Base-by-base conservation (phyloP, 176 grass and related monocot species). In the Olyra latifolia region DNA sequence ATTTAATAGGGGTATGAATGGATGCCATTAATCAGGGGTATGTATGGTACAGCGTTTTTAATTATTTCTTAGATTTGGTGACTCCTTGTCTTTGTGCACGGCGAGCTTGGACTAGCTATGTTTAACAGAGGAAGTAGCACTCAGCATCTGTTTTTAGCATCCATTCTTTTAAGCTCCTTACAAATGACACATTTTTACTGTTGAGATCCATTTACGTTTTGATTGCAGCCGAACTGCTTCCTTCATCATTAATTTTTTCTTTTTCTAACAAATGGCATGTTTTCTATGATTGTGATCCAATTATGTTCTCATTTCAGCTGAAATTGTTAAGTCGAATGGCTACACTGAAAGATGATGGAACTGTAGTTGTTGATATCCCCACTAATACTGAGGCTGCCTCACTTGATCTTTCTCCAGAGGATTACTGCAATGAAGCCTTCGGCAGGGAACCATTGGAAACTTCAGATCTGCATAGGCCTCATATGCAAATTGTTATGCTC, bases 331-430 rank as follows among this genome's bases (percentile, higher is more conserved):
- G 89, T 69, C 87, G 63, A 88, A 88, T 92, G 84, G 90, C 90
- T 62, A 96, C 90, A 48, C 78, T 96, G 29, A 92, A 88, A 82
- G 87, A 88, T 87, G 93, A 96, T 83, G 93, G 93, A 72, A 96
- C 90, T 35, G 82, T 96, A 65, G 64, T 88, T 59, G 90, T 96
- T 20, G 82, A 96, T 85, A 83, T 96, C 35, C 90, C 93, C 16
- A 83, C 72, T 48, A 89, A 86, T 77, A 71, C 85, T 52, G 66
- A 88, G 82, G 49, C 77, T 70, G 44, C 79, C 40, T 87, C 87
- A 58, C 78, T 86, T 54, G 85, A 80, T 73, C 9, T 86, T 66
- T 4, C 75, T 32, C 43, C 77, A 23, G 87, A 86, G 28, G 82
- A 91, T 75, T 23, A 65, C 25, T 27, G 28, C 54, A 55, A 22